Evolutionary conservation across 2,329 filamentous ascomycete species (phyloP).

Genomic region (Penicillium hordei): DNA sequence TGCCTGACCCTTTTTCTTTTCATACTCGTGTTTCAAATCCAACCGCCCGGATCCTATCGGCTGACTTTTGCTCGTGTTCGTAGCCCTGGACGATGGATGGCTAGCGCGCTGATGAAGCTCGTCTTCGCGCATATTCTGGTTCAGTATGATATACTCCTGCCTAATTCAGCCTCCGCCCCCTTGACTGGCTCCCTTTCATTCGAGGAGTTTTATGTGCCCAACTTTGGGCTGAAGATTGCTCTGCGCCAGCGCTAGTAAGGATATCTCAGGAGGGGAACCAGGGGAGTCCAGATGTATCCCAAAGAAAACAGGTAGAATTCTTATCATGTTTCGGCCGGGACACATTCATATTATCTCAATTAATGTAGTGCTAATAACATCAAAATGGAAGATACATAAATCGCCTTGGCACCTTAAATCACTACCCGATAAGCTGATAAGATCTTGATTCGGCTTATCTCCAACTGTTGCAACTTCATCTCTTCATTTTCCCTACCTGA

Average conservation of each 20-base stretch:
- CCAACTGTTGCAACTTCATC: background rate
- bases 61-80: slow-evolving; percentile 16
- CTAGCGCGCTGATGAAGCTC: slow-evolving; percentile 22
- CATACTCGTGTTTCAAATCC: slow-evolving; percentile 13
- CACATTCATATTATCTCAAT: background rate
- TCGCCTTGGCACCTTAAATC: background rate
- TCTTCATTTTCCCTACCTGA: background rate
- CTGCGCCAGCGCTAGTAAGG: slow-evolving; percentile 36
- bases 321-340: background rate
- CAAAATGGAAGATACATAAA: too few relatives aligned
- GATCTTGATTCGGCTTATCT: background rate
- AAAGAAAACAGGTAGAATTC: background rate
- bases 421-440: slow-evolving; percentile 2
- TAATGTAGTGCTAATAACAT: background rate
- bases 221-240: slow-evolving; percentile 28
- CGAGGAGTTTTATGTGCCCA: slow-evolving; percentile 27
- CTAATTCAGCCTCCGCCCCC: slow-evolving; percentile 1
- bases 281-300: background rate
- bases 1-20: background rate
- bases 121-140: slow-evolving; percentile 18
- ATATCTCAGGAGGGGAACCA: background rate
- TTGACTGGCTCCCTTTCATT: slow-evolving; percentile 24
- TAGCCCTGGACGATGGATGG: slow-evolving; percentile 27
- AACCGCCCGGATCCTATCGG: slow-evolving; percentile 10
- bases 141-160: slow-evolving; percentile 17